Conservation (phyloP, 805 yeast species). For the Lipomyces starkeyi region DNA sequence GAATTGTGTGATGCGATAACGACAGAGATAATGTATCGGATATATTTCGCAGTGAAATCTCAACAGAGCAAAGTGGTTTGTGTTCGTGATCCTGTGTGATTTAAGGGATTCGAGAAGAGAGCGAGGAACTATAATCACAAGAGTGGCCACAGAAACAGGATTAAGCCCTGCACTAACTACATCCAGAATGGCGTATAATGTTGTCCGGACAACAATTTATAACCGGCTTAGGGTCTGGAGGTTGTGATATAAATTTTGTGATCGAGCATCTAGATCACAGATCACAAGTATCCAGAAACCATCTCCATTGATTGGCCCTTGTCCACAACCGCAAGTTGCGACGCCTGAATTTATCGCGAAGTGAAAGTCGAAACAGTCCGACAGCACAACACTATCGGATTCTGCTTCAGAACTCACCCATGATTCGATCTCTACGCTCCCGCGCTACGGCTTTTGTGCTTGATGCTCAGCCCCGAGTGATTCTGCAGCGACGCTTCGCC, state of each 20-base stretch:
- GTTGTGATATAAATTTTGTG: not conserved
- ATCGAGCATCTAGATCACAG: not conserved
- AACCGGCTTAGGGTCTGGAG: not conserved
- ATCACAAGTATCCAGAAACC: not conserved
- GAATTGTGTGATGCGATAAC: not conserved
- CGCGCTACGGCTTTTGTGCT: conserved; percentile 15
- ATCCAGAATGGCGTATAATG: no score
- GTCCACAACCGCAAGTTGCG: not conserved
- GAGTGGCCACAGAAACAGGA: not conserved
- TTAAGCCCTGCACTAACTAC: not conserved
- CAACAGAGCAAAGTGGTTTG: not conserved
- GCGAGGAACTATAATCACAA: not conserved
- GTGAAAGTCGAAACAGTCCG: not conserved
- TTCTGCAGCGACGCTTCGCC: conserved; percentile 23
- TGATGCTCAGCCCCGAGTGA: conserved; percentile 3
- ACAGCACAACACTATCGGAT: not conserved
- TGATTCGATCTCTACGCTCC: conserved; percentile 20
- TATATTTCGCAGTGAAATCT: not conserved
- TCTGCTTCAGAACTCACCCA: not conserved
- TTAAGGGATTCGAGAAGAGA: not conserved
- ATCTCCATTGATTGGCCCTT: not conserved
- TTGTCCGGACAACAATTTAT: no score
- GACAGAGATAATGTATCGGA: not conserved
- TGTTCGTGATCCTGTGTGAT: not conserved
- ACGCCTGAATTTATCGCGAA: not conserved